phyloP scores from a whole-genome alignment of 441 rosid species.

The Populus hybrid region DNA sequence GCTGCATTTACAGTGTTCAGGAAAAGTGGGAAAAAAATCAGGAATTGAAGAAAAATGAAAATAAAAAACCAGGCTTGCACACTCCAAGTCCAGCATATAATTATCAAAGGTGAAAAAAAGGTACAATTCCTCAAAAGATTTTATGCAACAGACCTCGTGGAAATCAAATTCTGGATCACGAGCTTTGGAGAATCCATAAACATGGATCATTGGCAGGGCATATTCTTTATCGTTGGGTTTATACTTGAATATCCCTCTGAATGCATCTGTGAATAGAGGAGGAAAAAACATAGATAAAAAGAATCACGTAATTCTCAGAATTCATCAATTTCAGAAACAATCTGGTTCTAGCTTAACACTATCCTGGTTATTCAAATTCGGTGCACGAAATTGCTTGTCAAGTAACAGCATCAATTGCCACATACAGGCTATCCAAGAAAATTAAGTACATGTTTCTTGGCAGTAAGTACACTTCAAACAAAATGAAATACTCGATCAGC shows the following conservation, averaged over 20 bases:
- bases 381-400: background rate
- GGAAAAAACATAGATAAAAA: conserved; percentile 4
- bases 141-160: conserved; percentile 58
- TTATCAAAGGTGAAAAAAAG: background rate
- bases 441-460: background rate
- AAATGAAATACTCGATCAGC: background rate
- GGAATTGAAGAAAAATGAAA: background rate
- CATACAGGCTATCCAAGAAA: background rate
- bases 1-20: conserved; percentile 40
- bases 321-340: background rate
- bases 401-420: background rate
- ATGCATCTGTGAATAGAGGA: conserved; percentile 50
- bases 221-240: conserved; percentile 34
- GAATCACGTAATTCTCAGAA: background rate
- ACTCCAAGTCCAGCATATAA: background rate
- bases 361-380: background rate
- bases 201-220: conserved; percentile 68
- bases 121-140: background rate
- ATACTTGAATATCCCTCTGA: conserved; percentile 53
- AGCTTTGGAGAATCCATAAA: conserved; percentile 91
- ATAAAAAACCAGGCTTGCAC: background rate
- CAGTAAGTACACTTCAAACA: background rate
- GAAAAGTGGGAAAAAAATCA: background rate
- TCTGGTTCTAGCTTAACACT: background rate
- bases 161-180: conserved; percentile 90